Evolutionary conservation across 768 basidiomycete species (phyloP).

Genomic region (Naganishia friedmannii): DNA sequence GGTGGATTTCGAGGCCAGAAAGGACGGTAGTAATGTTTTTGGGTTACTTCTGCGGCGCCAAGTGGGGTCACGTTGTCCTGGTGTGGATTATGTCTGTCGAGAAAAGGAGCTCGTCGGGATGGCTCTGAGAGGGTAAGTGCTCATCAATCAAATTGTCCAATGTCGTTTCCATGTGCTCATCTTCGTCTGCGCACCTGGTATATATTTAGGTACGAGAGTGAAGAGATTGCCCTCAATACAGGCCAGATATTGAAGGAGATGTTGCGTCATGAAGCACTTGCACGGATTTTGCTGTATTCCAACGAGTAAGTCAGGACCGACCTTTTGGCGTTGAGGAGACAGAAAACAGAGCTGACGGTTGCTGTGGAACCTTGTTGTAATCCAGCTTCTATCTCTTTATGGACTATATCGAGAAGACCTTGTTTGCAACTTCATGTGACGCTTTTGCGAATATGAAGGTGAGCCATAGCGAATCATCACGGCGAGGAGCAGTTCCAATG

Average conservation of each 20-base stretch:
- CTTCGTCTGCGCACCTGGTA: background rate
- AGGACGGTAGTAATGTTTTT: slow-evolving; percentile 56
- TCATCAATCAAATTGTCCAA: too few relatives aligned
- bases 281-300: slow-evolving; percentile 83
- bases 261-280: slow-evolving; percentile 85
- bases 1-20: slow-evolving; percentile 80
- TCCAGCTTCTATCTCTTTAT: slow-evolving; percentile 92
- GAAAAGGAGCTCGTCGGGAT: slow-evolving; percentile 75
- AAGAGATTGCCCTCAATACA: slow-evolving; percentile 93
- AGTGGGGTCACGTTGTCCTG: slow-evolving; percentile 91
- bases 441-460: slow-evolving; percentile 92
- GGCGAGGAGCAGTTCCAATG: background rate
- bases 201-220: slow-evolving; percentile 72
- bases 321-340: background rate
- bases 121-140: slow-evolving; percentile 64
- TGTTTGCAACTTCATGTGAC: slow-evolving; percentile 96
- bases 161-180: background rate
- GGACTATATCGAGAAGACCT: slow-evolving; percentile 92
- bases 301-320: slow-evolving; percentile 70
- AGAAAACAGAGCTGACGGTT: too few relatives aligned
- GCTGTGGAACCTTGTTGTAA: background rate
- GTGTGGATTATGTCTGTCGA: slow-evolving; percentile 82
- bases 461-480: slow-evolving; percentile 9
- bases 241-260: slow-evolving; percentile 98
- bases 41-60: slow-evolving; percentile 63